Conservation (phyloP, 495 filamentous ascomycete genomes). For the Penicillium lividum region DNA sequence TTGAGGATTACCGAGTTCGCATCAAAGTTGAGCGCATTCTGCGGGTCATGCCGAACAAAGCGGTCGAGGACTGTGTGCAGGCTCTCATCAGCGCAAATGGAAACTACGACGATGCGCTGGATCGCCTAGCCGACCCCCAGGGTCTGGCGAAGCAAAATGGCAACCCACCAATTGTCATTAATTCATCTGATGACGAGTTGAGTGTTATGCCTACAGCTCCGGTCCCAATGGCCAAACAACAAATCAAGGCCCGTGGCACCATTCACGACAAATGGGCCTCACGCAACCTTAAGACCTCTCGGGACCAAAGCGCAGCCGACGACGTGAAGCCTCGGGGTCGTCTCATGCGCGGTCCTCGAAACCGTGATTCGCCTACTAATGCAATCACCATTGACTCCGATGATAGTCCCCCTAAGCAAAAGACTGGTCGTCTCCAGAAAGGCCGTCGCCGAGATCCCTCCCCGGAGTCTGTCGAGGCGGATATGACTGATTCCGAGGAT, state of each 20-base stretch:
- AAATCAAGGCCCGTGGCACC: conserved; percentile 58
- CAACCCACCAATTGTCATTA: conserved; percentile 13
- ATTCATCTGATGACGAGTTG: conserved; percentile 47
- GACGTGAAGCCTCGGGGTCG: conserved; percentile 41
- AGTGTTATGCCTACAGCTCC: conserved; percentile 17
- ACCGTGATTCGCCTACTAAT: conserved; percentile 21
- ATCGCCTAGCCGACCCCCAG: conserved; percentile 40
- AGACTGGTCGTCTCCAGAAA: conserved; percentile 54
- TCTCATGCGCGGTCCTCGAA: conserved; percentile 42
- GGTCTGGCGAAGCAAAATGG: conserved; percentile 14
- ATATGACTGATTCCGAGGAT: conserved; percentile 52
- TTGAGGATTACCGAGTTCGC: conserved; percentile 53
- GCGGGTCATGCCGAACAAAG: conserved; percentile 51
- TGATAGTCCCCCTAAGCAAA: conserved; percentile 40
- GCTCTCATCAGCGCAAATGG: conserved; percentile 54
- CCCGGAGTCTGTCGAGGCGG: conserved; percentile 41
- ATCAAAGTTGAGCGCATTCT: conserved; percentile 58
- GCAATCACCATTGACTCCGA: conserved; percentile 27
- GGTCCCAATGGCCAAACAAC: conserved; percentile 48
- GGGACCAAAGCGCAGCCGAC: conserved; percentile 19
- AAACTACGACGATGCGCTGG: conserved; percentile 61
- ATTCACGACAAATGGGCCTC: conserved; percentile 65
- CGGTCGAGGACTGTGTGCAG: conserved; percentile 51
- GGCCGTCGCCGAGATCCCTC: conserved; percentile 55
- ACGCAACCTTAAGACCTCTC: conserved; percentile 34